Percentiles rank a stretch among this genome's conserved stretches.
Conservation (phyloP, 805 yeast genomes). For the Blastobotrys muscicola region DNA sequence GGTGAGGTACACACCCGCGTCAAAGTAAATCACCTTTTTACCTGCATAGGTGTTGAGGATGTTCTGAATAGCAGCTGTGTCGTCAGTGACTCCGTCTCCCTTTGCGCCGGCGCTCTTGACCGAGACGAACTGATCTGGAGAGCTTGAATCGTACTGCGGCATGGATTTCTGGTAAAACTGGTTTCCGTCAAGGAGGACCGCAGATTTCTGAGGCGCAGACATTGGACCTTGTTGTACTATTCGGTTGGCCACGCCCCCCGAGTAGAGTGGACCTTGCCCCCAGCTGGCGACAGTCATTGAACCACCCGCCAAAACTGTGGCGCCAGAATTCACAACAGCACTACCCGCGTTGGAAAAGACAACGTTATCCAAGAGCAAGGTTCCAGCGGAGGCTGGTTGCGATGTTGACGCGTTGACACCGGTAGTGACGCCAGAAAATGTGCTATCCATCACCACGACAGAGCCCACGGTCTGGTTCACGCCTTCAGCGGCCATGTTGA, state of each 20-base stretch:
- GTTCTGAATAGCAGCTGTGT: constrained; percentile 3
- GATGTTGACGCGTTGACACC: background rate
- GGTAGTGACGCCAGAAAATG: background rate
- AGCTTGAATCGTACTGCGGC: constrained; percentile 2
- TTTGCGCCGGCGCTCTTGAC: constrained; percentile 1
- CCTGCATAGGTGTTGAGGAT: constrained; percentile 2
- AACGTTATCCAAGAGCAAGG: too few species aligned
- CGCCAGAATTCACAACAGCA: background rate
- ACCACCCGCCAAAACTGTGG: constrained; percentile 1
- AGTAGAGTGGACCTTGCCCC: background rate
- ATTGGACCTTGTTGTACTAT: too few species aligned
- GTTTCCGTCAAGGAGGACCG: background rate
- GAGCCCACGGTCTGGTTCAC: constrained; percentile 3
- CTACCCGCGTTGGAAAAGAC: too few species aligned
- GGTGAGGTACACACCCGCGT: constrained; percentile 4
- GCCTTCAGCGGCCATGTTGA: constrained; percentile 2
- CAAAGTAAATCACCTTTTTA: background rate
- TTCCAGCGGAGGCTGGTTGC: too few species aligned
- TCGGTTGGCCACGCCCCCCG: background rate
- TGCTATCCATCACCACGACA: constrained; percentile 3
- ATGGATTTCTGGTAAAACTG: constrained; percentile 1
- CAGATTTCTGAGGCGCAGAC: background rate
- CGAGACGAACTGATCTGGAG: background rate
- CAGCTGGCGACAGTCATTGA: background rate
- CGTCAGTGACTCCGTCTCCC: constrained; percentile 7